Conservation (phyloP, 164 flowering plant genomes). For the Vitis rupestris region DNA sequence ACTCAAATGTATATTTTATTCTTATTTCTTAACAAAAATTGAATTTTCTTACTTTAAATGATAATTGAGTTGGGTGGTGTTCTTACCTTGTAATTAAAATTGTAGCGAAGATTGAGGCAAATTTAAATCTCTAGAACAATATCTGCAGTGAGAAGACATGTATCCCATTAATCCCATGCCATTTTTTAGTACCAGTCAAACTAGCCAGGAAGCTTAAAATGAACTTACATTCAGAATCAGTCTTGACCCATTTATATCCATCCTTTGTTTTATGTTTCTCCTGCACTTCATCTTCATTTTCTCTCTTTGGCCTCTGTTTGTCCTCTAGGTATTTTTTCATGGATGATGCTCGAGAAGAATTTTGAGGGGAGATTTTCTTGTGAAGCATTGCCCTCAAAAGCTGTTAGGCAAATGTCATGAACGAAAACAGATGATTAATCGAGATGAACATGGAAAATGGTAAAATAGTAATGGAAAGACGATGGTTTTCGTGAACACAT, state of each 20-base stretch:
- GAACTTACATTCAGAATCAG: constrained; percentile 88
- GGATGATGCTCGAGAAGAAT: constrained; percentile 35
- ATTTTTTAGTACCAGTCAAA: background rate
- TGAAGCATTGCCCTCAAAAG: constrained; percentile 65
- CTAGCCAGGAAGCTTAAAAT: background rate
- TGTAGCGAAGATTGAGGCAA: background rate
- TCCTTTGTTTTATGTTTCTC: constrained; percentile 26
- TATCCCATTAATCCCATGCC: background rate
- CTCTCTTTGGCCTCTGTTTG: constrained; percentile 20
- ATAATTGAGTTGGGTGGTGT: background rate
- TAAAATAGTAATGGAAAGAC: too few species aligned
- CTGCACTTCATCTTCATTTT: constrained; percentile 30
- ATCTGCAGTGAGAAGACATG: constrained; percentile 42
- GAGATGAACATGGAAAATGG: background rate
- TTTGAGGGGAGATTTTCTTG: constrained; percentile 63
- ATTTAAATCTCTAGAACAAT: constrained; percentile 47
- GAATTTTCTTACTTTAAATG: too few species aligned
- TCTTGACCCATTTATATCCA: constrained; percentile 81
- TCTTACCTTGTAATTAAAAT: constrained; percentile 14
- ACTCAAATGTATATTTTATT: too few species aligned
- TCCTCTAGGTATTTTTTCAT: constrained; percentile 48
- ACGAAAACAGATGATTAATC: background rate
- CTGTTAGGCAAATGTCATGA: constrained; percentile 28
- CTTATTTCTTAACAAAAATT: too few species aligned
- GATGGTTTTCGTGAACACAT: too few species aligned